Evolutionary conservation across 2,329 filamentous ascomycete species (phyloP).

Genomic region (Polychaeton citri): DNA sequence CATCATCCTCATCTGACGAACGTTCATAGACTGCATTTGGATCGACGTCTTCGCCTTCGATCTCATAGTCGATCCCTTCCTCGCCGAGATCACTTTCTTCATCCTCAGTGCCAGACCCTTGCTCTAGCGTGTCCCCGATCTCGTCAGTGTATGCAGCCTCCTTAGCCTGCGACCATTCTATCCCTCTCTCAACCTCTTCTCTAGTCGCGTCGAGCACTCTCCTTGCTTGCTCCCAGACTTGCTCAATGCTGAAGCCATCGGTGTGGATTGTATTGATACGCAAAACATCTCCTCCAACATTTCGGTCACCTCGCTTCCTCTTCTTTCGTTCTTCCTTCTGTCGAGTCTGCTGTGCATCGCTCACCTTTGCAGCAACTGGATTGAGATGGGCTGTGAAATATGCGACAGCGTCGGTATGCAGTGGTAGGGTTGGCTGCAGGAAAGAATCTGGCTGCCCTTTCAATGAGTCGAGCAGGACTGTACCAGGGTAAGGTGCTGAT

Average conservation of each 20-base stretch:
- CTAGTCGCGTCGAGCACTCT: conserved; percentile 60
- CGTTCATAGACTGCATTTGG: conserved; percentile 12
- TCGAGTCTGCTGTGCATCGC: conserved; percentile 56
- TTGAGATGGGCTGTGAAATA: conserved; percentile 74
- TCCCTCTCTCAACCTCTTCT: conserved; percentile 38
- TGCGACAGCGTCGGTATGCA: conserved; percentile 57
- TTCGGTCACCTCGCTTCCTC: conserved; percentile 52
- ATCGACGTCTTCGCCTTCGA: conserved; percentile 19
- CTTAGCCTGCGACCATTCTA: conserved; percentile 22
- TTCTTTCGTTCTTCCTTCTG: conserved; percentile 59
- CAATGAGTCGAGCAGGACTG: neutral
- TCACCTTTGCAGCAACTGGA: conserved; percentile 59
- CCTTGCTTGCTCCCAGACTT: conserved; percentile 89
- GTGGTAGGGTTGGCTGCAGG: conserved; percentile 54
- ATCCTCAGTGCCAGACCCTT: conserved; percentile 2
- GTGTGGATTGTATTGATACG: conserved; percentile 74
- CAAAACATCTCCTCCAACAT: conserved; percentile 42
- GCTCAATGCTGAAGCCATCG: conserved; percentile 73
- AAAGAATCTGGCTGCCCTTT: conserved; percentile 48
- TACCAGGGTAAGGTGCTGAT: no score
- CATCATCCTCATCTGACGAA: conserved; percentile 21
- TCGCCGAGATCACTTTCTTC: conserved; percentile 21
- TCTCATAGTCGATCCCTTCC: conserved; percentile 22
- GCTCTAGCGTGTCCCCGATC: conserved; percentile 10
- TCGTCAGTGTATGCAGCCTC: conserved; percentile 21